Base-by-base conservation (phyloP, 345 rosid genomes). In the Syzygium aqueum region DNA sequence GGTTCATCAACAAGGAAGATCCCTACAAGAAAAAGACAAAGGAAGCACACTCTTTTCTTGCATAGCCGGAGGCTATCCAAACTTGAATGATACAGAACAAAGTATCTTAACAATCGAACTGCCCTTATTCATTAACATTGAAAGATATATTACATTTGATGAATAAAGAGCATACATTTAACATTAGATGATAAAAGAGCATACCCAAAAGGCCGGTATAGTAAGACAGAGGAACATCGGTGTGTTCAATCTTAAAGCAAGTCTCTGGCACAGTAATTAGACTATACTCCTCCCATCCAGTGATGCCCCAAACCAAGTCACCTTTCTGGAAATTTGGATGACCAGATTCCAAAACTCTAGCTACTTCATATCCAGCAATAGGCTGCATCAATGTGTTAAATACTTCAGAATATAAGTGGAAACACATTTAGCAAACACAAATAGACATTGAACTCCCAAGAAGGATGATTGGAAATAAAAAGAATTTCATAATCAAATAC, bases 271-370 rank as follows among this genome's bases (percentile, higher is more conserved):
- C 8, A 11, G 84, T 51, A 37, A 88, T n/a, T 28, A 90, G 87
- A 57, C 84, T 85, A 57, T 89, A 86, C n/a, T 90, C 89, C 82
- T 90, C 92, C 89, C 92, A 89, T 37, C 87, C 78, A 5, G 87
- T 90, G 4, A 57, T 28, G 12, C 89, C 92, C 89, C 88, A 87
- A 22, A 88, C 57, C 77, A 90, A 82, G 51, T 89, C 92, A 0
- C 89, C 89, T 84, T 89, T 23, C 77, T 87, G 89, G 85, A 84
- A 90, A 7, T 53, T 85, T 27, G 82, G 84, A 54, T 80, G 43
- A 9, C 61, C 9, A 15, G 92, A 90, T 53, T 84, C 89, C 83
- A 90, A 12, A 16, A 90, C 90, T 80, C 59, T 85, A 50, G 82
- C 83, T 46, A 89, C 90, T 83, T 89, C 92, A 80, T 15, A 51